Base-by-base conservation (phyloP, 345 rosid genomes). In the Raphanus sativus region DNA sequence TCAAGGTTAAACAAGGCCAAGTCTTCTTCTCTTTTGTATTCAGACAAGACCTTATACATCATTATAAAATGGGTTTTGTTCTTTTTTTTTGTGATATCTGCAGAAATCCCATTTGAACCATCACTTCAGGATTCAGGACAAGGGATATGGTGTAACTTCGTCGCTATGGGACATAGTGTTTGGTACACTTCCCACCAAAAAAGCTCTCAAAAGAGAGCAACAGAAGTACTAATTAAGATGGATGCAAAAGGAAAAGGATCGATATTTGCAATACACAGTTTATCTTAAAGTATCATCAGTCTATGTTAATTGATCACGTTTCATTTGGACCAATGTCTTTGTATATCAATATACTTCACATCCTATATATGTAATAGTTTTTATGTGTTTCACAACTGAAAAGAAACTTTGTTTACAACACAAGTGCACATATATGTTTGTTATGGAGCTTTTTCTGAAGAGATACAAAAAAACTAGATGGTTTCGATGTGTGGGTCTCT, bases 51-150 rank as follows among this genome's bases (percentile, higher is more conserved):
- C 60, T 50, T 61, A 30, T 17, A 24, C 11, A 56, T 71, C 8
- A 5, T 68, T 69, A 9, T 26, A 5, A 32, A 30, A 5, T 54
- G 16, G 29, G 17, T 21, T 16, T 8, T 21, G 21, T 36, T 52
- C 15, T 58, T 24, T 10, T 17, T 10, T 7, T 11, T 63, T 3
- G 25, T 67, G 36, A 8, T 15, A 21, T 62, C 2, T 83, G 84
- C 89, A 92, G 99, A 95, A 86, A 82, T 90, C 89, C 78, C 98
- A 95, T 86, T 74, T 95, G 81, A 95, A 92, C 69, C 99, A 95
- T 84, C 99, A 95, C 87, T 92, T 90, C 74, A 86, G 97, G 84
- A 67, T 88, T 61, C 99, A 95, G 80, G 81, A 86, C 69, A 88
- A 85, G 80, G 97, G 99, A 3, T 95, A 87, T 65, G 98, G 99